phyloP scores from a whole-genome alignment of 768 basidiomycete species.

The Mycena polygramma region DNA sequence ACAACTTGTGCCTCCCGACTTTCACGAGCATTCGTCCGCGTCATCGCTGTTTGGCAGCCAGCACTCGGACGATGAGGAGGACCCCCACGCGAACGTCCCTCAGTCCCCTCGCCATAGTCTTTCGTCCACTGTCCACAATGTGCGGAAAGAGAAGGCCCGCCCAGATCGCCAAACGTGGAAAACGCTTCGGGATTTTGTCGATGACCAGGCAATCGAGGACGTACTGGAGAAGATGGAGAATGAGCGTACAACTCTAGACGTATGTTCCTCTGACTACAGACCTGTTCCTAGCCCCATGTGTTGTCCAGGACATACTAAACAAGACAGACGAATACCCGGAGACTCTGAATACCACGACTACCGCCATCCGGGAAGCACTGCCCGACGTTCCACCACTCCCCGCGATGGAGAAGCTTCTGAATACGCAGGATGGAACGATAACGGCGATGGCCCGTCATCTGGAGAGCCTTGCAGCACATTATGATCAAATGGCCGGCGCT shows the following conservation, averaged over 20 bases:
- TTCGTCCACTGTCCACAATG: constrained; percentile 55
- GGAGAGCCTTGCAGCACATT: constrained; percentile 80
- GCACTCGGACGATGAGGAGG: constrained; percentile 59
- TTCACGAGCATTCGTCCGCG: constrained; percentile 74
- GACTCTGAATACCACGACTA: constrained; percentile 67
- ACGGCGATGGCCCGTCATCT: constrained; percentile 80
- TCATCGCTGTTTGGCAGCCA: constrained; percentile 89
- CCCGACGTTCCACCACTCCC: constrained; percentile 52
- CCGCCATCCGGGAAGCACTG: constrained; percentile 66
- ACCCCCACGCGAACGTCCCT: constrained; percentile 34
- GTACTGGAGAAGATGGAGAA: constrained; percentile 79
- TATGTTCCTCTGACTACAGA: constrained; percentile 47
- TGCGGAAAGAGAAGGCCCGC: constrained; percentile 48
- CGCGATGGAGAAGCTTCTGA: constrained; percentile 63
- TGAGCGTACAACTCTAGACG: constrained; percentile 74
- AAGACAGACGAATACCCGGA: constrained; percentile 79
- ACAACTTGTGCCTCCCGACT: constrained; percentile 83
- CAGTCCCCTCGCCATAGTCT: constrained; percentile 53
- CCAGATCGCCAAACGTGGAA: constrained; percentile 77
- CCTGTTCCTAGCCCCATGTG: constrained; percentile 8
- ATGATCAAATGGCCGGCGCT: constrained; percentile 80
- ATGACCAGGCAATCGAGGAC: constrained; percentile 86
- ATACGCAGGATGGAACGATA: constrained; percentile 68
- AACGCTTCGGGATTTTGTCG: constrained; percentile 87
- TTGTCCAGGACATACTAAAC: constrained; percentile 68